phyloP scores from a whole-genome alignment of 139 green algal species.

The Chlamydomonas urium region DNA sequence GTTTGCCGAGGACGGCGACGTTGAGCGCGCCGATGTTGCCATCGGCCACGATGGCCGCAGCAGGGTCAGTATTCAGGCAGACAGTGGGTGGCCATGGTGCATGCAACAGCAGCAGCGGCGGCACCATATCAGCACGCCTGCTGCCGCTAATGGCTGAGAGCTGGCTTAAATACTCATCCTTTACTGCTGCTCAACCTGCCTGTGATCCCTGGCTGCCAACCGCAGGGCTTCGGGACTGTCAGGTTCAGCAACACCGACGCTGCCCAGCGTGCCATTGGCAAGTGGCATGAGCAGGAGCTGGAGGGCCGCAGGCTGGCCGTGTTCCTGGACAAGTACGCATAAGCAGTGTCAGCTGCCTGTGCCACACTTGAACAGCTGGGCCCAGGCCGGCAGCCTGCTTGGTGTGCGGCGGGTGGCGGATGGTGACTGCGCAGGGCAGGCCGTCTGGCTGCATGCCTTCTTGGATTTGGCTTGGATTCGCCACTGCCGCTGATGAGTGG shows the following conservation, averaged over 20 bases:
- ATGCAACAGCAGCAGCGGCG: too few species aligned
- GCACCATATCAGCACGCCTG: too few species aligned
- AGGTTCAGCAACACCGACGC: constrained; percentile 69
- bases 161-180: too few species aligned
- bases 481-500: too few species aligned
- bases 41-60: constrained; percentile 13
- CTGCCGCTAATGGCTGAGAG: neutral
- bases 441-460: too few species aligned
- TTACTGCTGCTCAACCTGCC: too few species aligned
- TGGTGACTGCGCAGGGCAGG: too few species aligned
- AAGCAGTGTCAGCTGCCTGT: too few species aligned
- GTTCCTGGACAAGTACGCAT: constrained; percentile 80
- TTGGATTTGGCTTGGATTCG: too few species aligned
- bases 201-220: neutral
- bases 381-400: too few species aligned
- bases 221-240: constrained; percentile 84
- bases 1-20: constrained; percentile 61
- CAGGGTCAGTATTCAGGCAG: constrained; percentile 14
- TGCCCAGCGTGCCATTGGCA: constrained; percentile 66
- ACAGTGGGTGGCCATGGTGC: neutral
- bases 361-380: too few species aligned
- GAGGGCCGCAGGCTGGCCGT: constrained; percentile 79
- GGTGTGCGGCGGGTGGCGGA: too few species aligned
- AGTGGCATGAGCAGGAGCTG: constrained; percentile 61
- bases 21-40: constrained; percentile 58